These are phyloP conservation scores for Agrocybe pediades DNA, from an alignment of 768 basidiomycete genomes.

Conservation along the genomic window DNA sequence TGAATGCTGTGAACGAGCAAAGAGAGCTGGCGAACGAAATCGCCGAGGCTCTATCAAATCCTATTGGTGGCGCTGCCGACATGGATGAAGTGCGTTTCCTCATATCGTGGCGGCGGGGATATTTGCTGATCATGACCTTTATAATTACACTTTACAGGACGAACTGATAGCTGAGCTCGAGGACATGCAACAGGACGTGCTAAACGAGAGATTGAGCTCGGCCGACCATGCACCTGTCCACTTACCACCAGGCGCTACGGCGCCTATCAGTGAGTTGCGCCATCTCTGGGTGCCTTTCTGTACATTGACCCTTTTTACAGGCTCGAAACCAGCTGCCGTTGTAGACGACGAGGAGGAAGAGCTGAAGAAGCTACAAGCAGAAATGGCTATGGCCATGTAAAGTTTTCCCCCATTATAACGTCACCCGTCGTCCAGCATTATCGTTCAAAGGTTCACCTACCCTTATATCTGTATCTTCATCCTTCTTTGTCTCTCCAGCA, in stretches of 20 bases:
- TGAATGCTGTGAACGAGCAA: constrained; percentile 87
- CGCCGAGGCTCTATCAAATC: constrained; percentile 82
- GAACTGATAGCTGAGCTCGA: constrained; percentile 79
- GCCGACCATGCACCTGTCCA: constrained; percentile 92
- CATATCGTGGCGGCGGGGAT: not conserved
- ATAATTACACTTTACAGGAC: constrained; percentile 48
- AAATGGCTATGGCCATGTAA: constrained; percentile 62
- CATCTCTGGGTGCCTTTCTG: not conserved
- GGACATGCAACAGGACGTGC: constrained; percentile 84
- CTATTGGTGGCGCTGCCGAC: constrained; percentile 52
- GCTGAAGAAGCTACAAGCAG: constrained; percentile 86
- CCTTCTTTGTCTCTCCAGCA: not conserved
- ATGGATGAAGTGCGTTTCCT: constrained; percentile 70
- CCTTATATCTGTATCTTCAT: not conserved
- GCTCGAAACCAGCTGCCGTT: constrained; percentile 35
- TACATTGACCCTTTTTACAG: constrained; percentile 13
- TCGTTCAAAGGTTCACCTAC: not conserved
- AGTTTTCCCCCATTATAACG: not conserved
- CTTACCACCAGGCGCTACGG: constrained; percentile 60
- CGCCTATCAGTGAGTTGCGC: constrained; percentile 48
- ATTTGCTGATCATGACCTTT: not conserved
- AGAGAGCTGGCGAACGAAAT: constrained; percentile 93
- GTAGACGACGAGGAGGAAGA: constrained; percentile 90
- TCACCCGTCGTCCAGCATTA: not conserved
- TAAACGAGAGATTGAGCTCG: constrained; percentile 81